Evolutionary conservation across 306 rosid genomes (phyloP), one percentile per base, ranked within the genome.

Genomic region (Gastrolobium villosum): DNA sequence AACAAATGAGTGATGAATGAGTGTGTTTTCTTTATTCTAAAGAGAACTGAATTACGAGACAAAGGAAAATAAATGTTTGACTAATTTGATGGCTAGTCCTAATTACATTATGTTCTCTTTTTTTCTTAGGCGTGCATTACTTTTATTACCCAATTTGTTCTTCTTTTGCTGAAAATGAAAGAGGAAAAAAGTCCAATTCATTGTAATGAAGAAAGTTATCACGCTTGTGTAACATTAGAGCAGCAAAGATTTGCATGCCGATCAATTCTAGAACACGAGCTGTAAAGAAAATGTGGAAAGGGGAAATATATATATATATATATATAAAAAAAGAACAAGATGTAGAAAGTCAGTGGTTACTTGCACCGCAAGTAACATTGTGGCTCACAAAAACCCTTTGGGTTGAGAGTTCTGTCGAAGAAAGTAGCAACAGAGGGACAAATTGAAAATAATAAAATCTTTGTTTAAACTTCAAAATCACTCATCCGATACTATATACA

Each of bases 381-480:
- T 8, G 35, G 70, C 53, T 43, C 39, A 1, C 13, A 41, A 37
- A 65, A 73, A 4, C 41, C 69, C 61, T 41, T 35, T 30, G 26
- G 36, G 31, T 35, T 44, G 43, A 46, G 63, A 79, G 43, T 14
- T 69, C 0, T 79, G 87, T 84, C 82, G 37, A 52, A 62, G 61
- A 84, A 84, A 84, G 84, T 84, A 75, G 65, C 9, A 53, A 79
- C 87, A 83, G 32, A 41, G 46, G 64, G 67, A 68, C 81, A 69
- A 67, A 56, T 49, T 59, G 73, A 39, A 7, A 7, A 10, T 7
- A 8, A 57, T 44, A 68, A 41, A 56, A 56, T 32, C 75, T 66
- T 45, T 15, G 64, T 53, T 56, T 77, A 41, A 35, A 41, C 36
- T 65, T 76, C 6, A 14, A 14, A 48, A 10, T 54, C 66, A 44